Conservation (phyloP, 106 monocot genomes). For the Dendrobium huoshanense region DNA sequence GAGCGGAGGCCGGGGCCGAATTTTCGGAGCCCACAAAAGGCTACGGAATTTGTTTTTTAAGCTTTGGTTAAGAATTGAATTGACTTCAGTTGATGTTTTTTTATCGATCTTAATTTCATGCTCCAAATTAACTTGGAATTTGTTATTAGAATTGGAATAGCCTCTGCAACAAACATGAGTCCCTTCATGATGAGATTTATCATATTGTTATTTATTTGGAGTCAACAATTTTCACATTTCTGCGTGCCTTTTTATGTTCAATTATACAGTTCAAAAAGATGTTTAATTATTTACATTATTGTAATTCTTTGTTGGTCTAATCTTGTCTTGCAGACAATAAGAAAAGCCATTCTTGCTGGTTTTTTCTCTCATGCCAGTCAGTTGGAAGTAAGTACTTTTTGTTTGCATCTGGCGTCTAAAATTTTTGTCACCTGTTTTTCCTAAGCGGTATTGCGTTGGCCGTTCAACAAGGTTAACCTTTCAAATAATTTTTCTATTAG, state of each 20-base stretch:
- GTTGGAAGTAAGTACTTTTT: constrained; percentile 55
- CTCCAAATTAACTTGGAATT: not conserved
- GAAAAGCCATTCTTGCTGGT: constrained; percentile 84
- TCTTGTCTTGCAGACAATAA: constrained; percentile 43
- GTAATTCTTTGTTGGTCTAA: not conserved
- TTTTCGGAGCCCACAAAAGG: no score
- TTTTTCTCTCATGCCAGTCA: constrained; percentile 84
- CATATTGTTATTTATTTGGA: not conserved
- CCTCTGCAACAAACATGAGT: not conserved
- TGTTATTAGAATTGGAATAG: not conserved
- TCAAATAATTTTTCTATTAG: no score
- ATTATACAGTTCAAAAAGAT: not conserved
- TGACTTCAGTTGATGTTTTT: not conserved
- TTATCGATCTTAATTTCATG: not conserved
- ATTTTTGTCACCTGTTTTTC: not conserved
- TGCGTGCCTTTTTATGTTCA: not conserved
- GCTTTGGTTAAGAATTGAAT: not conserved
- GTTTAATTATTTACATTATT: not conserved
- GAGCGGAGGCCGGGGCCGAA: no score
- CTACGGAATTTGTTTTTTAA: no score
- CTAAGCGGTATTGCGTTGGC: no score
- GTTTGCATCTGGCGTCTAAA: not conserved
- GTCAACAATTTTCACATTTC: not conserved
- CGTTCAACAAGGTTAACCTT: no score
- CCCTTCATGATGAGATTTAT: not conserved